Percentiles rank a stretch among this genome's conserved stretches.
phyloP scores from a whole-genome alignment of 345 rosid genomes.

The Hibiscus syriacus region DNA sequence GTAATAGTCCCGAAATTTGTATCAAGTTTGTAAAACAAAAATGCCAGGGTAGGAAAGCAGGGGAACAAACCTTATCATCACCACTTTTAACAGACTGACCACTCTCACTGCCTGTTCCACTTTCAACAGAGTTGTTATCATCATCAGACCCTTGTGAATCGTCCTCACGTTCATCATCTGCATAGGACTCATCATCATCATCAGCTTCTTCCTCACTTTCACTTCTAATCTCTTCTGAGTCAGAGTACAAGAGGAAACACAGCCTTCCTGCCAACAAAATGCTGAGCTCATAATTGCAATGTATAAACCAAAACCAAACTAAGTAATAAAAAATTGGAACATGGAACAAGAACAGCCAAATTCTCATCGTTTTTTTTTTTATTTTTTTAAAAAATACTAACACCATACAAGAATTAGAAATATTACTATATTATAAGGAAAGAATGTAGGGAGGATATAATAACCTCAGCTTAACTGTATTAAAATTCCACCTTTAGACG shows the following conservation, averaged over 20 bases:
- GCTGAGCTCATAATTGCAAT: slow-evolving; percentile 16
- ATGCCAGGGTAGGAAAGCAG: slow-evolving; percentile 9
- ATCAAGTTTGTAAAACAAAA: neutral
- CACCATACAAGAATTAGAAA: neutral
- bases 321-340: neutral
- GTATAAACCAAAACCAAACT: slow-evolving; percentile 16
- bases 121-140: slow-evolving; percentile 46
- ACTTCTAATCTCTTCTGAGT: slow-evolving; percentile 74
- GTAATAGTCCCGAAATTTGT: slow-evolving; percentile 1
- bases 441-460: neutral
- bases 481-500: neutral
- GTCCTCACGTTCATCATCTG: slow-evolving; percentile 51
- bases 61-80: slow-evolving; percentile 41
- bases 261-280: slow-evolving; percentile 61
- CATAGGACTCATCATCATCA: slow-evolving; percentile 85
- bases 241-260: slow-evolving; percentile 69
- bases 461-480: neutral
- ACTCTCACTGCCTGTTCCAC: slow-evolving; percentile 40
- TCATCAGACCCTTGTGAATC: too few species aligned
- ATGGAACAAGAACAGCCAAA: neutral
- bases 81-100: slow-evolving; percentile 33
- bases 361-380: neutral
- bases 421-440: neutral
- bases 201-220: slow-evolving; percentile 78
- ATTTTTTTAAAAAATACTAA: neutral